Conservation (phyloP, 371 early-diverging fungal species). For the Sporodiniella umbellata region DNA sequence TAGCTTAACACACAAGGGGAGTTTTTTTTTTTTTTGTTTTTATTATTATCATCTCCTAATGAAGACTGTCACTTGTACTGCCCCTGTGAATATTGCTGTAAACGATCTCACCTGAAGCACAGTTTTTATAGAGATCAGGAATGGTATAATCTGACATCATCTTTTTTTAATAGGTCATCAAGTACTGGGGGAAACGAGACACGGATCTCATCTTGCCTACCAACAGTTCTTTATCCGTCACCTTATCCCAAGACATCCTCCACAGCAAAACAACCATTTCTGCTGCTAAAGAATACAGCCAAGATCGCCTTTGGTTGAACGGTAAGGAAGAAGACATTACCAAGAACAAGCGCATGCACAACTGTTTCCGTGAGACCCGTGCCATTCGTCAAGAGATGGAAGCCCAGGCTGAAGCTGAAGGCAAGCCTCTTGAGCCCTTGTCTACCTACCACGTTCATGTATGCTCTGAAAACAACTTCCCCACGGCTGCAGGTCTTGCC, state of each 20-base stretch:
- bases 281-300: constrained; percentile 58
- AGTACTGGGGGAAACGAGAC: constrained; percentile 99
- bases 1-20: too few relatives aligned
- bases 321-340: constrained; percentile 83
- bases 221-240: constrained; percentile 95
- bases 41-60: constrained; percentile 8
- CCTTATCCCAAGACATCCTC: constrained; percentile 93
- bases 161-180: constrained; percentile 58
- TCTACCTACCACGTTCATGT: constrained; percentile 72
- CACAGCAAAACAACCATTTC: constrained; percentile 91
- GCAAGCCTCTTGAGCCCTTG: constrained; percentile 40
- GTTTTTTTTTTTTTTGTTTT: too few relatives aligned
- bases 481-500: constrained; percentile 99
- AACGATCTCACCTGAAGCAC: not conserved
- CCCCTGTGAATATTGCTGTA: constrained; percentile 99
- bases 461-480: constrained; percentile 97
- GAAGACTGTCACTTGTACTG: constrained; percentile 80
- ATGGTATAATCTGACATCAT: not conserved
- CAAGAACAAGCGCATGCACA: constrained; percentile 79
- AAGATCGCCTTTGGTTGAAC: constrained; percentile 92
- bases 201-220: constrained; percentile 89
- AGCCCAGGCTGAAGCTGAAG: constrained; percentile 43
- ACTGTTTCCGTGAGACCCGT: constrained; percentile 82
- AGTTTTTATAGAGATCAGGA: not conserved
- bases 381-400: constrained; percentile 70